These are phyloP conservation scores for Somion occarium DNA, from an alignment of 1,284 basidiomycete genomes.

Conservation along the genomic window DNA sequence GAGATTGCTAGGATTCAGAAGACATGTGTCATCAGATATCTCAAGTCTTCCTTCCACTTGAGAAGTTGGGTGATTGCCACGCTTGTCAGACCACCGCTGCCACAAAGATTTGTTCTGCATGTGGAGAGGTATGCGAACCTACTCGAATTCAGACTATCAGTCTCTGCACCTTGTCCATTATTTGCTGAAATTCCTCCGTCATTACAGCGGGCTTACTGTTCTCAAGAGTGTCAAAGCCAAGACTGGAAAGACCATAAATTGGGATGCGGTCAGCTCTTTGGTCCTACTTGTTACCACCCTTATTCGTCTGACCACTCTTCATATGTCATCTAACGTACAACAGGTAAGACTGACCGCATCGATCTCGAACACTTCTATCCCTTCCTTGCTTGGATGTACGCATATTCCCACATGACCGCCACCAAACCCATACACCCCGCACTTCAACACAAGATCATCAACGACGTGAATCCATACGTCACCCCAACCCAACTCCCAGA, in stretches of 20 bases:
- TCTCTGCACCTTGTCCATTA: background rate
- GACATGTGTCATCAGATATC: background rate
- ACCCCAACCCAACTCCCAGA: background rate
- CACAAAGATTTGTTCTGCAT: background rate
- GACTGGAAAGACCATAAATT: conserved; percentile 7
- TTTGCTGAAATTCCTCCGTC: background rate
- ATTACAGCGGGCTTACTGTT: conserved; percentile 5
- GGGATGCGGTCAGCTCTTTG: conserved; percentile 2
- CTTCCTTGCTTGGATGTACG: conserved; percentile 5
- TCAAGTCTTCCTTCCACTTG: background rate
- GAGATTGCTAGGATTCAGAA: background rate
- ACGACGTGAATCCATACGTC: conserved; percentile 1
- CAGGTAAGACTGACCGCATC: conserved; percentile 8
- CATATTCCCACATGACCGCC: background rate
- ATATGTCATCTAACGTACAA: background rate
- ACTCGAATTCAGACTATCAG: background rate
- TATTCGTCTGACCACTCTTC: no score
- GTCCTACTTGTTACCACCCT: background rate
- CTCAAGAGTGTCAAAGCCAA: conserved; percentile 3
- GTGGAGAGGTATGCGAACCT: background rate
- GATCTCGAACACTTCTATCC: conserved; percentile 5
- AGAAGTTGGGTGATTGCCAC: background rate
- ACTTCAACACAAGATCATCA: conserved; percentile 1
- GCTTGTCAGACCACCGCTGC: background rate
- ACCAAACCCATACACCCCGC: conserved; percentile 4